phyloP scores from a whole-genome alignment of 208 protist genomes.

The Trypanosoma avium region DNA sequence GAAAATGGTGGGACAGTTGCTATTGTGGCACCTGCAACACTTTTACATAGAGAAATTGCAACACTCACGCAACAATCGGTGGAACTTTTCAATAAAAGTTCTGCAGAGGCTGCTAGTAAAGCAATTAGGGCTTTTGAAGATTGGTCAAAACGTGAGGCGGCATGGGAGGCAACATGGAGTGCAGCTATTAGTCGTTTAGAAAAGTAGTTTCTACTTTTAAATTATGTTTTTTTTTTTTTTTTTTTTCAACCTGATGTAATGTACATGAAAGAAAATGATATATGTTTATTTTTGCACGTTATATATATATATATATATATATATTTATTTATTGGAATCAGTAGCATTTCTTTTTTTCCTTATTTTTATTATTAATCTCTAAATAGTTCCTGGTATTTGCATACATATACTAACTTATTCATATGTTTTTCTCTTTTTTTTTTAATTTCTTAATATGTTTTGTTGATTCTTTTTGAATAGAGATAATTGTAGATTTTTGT shows the following conservation, averaged over 20 bases:
- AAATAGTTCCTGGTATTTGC: not conserved
- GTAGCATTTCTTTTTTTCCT: conserved; percentile 1
- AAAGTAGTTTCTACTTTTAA: not conserved
- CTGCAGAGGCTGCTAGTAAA: conserved; percentile 39
- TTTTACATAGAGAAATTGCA: conserved; percentile 58
- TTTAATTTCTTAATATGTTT: not conserved
- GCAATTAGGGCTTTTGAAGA: conserved; percentile 45
- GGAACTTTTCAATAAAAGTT: conserved; percentile 36
- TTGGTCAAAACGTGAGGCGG: conserved; percentile 52
- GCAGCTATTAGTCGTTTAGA: conserved; percentile 50
- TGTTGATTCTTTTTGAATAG: not conserved
- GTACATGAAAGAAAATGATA: not conserved
- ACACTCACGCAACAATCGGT: conserved; percentile 54
- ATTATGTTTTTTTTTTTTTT: not conserved
- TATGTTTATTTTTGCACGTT: not conserved
- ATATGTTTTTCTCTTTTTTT: not conserved
- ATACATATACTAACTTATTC: too few species aligned
- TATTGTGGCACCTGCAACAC: conserved; percentile 54
- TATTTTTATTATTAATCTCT: not conserved
- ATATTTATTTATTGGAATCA: not conserved
- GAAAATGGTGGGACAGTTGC: conserved; percentile 19
- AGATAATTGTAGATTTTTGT: too few species aligned
- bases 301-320: not conserved
- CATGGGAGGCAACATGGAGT: conserved; percentile 61
- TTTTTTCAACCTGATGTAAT: conserved; percentile 3